These are phyloP conservation scores for Oropetium thomaeum DNA, from an alignment of 176 grass and related monocot genomes.

Conservation along the genomic window DNA sequence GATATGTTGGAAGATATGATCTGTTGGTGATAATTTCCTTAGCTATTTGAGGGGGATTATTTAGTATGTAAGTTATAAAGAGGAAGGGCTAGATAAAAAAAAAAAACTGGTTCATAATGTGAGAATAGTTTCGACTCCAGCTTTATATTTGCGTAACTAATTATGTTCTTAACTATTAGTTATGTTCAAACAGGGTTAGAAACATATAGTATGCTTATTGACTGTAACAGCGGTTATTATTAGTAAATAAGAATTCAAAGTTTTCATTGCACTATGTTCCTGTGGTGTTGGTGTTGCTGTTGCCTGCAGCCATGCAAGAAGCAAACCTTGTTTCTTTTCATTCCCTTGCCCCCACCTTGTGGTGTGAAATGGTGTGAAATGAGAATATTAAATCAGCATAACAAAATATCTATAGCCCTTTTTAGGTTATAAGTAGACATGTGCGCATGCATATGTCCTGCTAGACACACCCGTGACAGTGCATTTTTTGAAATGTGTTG, in stretches of 20 bases:
- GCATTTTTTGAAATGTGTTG: background rate
- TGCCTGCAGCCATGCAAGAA: background rate
- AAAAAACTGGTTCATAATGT: background rate
- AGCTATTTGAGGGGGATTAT: background rate
- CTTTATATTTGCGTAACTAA: background rate
- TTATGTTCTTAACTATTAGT: background rate
- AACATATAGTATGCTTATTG: background rate
- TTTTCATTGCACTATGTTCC: background rate
- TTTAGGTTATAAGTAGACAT: background rate
- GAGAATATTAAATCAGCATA: background rate
- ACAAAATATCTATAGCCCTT: background rate
- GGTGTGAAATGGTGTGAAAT: background rate
- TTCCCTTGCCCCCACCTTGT: background rate
- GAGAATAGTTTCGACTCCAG: background rate
- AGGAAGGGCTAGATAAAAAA: conserved; percentile 6
- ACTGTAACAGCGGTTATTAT: background rate
- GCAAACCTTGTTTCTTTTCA: background rate
- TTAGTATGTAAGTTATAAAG: background rate
- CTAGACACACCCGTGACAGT: background rate
- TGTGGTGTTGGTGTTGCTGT: too few relatives aligned
- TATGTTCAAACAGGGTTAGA: background rate
- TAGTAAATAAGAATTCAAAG: background rate
- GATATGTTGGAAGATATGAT: conserved; percentile 37
- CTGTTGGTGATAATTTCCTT: conserved; percentile 11
- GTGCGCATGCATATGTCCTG: background rate